Base-by-base conservation (phyloP, 129 eudicot species). In the Dittrichia graveolens region DNA sequence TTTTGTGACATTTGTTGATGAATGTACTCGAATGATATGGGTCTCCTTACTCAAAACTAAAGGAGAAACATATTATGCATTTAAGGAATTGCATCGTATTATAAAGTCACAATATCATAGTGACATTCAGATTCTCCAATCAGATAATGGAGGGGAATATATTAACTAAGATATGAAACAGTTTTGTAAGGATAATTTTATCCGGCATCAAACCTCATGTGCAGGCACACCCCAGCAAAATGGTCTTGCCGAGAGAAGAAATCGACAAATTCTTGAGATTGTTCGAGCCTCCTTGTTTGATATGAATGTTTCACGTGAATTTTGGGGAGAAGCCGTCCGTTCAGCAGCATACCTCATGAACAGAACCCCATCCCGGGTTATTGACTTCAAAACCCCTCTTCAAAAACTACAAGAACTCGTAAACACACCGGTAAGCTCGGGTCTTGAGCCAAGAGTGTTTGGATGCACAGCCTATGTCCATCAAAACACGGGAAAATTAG, bases 361-460 rank as follows among this genome's bases (percentile, higher is more conserved):
- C 56, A 48, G 65, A 55, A n/a, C n/a, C n/a, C n/a, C n/a, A n/a
- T n/a, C n/a, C n/a, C n/a, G n/a, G n/a, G n/a, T n/a, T n/a, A n/a
- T 66, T 35, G 80, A 56, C 14, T 75, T 65, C 60, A 69, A 66
- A 56, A 75, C 80, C 56, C 74, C 80, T 0, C 44, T 54, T 14
- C 66, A 75, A 54, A 75, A 75, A 19, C 19, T 75, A 43, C 14
- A 42, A 8, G 67, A 69, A 3, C 56, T 37, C 14, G 16, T 62
- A 3, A 49, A 58, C 18, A 11, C 53, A 60, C 64, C 72, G 11
- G 55, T 39, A 38, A 5, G 16, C 31, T 19, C 65, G 11, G 62
- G 50, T 48, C 79, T 74, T 64, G 80, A 75, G 19, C 74, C 74
- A 11, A 40, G 74, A 18, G 67, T 66, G 34, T 75, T 67, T 43